phyloP scores from a whole-genome alignment of 2,329 filamentous ascomycete genomes.

The Metarhizium guizhouense region DNA sequence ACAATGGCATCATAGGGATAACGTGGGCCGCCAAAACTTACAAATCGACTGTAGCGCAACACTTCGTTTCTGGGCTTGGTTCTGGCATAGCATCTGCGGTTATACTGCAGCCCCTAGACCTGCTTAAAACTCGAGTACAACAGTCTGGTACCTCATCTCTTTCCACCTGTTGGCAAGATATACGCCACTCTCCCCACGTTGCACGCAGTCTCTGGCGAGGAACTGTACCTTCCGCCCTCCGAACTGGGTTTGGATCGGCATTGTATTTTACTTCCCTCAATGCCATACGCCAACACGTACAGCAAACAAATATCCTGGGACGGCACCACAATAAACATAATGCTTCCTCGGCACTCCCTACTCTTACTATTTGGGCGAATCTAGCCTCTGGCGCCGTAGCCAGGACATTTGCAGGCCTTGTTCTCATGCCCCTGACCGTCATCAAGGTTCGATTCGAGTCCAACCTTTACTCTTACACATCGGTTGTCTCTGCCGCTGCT shows the following conservation, averaged over 20 bases:
- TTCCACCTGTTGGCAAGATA: slow-evolving; percentile 17
- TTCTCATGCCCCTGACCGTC: slow-evolving; percentile 93
- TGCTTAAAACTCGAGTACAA: slow-evolving; percentile 93
- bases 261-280: slow-evolving; percentile 92
- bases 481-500: slow-evolving; percentile 59
- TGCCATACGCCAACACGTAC: slow-evolving; percentile 60
- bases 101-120: slow-evolving; percentile 87
- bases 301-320: slow-evolving; percentile 15
- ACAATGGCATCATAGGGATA: background rate
- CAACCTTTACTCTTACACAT: slow-evolving; percentile 74
- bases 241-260: slow-evolving; percentile 86
- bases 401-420: slow-evolving; percentile 75
- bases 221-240: slow-evolving; percentile 82
- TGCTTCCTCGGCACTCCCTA: slow-evolving; percentile 65
- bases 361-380: slow-evolving; percentile 77
- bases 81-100: slow-evolving; percentile 84
- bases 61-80: slow-evolving; percentile 80
- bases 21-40: background rate
- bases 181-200: slow-evolving; percentile 48
- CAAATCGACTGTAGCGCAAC: slow-evolving; percentile 50
- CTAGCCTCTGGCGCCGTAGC: slow-evolving; percentile 77
- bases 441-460: slow-evolving; percentile 96
- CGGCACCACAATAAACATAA: slow-evolving; percentile 14
- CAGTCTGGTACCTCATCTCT: slow-evolving; percentile 70
- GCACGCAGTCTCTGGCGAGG: slow-evolving; percentile 82